These are phyloP conservation scores for Salvia hispanica DNA, from an alignment of 257 asterid genomes.

Conservation along the genomic window DNA sequence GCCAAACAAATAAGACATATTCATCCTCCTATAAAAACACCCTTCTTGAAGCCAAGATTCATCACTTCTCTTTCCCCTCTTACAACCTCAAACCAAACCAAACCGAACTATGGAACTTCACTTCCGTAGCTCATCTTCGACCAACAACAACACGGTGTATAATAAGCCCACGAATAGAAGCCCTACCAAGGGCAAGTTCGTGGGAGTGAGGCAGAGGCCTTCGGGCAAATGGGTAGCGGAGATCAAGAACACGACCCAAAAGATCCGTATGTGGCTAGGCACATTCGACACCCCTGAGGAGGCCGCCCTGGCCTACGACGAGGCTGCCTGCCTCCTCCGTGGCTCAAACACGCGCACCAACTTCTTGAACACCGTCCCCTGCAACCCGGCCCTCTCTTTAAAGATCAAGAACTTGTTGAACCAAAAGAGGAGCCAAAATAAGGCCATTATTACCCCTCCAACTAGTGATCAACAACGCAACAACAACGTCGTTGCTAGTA, in stretches of 20 bases:
- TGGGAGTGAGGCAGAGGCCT: conserved; percentile 86
- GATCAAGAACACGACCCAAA: conserved; percentile 86
- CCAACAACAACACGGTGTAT: neutral
- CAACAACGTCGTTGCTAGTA: conserved; percentile 22
- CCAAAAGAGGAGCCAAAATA: conserved; percentile 58
- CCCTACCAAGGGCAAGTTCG: conserved; percentile 54
- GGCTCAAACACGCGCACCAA: conserved; percentile 80
- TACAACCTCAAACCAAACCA: conserved; percentile 25
- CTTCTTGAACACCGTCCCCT: conserved; percentile 58
- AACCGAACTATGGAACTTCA: conserved; percentile 50
- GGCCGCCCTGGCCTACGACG: conserved; percentile 85
- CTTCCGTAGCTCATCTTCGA: conserved; percentile 34
- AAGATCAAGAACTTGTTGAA: conserved; percentile 71
- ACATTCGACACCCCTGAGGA: conserved; percentile 90
- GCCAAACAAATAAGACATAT: conserved; percentile 49
- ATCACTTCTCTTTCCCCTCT: conserved; percentile 1
- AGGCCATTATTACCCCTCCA: conserved; percentile 29
- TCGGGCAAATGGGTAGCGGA: conserved; percentile 94
- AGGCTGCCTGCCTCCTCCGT: conserved; percentile 82
- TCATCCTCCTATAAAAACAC: conserved; percentile 38
- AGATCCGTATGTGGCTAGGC: conserved; percentile 91
- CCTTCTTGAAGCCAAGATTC: conserved; percentile 28
- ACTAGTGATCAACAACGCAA: conserved; percentile 23
- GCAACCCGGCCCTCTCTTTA: conserved; percentile 73
- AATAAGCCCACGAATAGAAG: conserved; percentile 35